Percentiles rank a stretch among this genome's conserved stretches.
phyloP scores from a whole-genome alignment of 768 basidiomycete genomes.

The Boletus speciosus region DNA sequence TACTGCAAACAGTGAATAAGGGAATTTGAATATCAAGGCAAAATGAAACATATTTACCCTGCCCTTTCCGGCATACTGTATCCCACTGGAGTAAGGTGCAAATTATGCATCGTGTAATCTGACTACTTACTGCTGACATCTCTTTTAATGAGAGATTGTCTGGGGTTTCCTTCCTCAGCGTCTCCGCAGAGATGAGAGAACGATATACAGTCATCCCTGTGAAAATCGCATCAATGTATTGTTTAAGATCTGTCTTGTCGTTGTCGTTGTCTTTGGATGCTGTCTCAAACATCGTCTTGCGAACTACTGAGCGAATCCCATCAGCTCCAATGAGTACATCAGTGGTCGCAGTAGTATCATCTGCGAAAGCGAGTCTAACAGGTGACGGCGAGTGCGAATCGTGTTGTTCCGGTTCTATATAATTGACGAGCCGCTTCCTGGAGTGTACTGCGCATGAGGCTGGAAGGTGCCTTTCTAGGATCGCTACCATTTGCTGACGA shows the following conservation, averaged over 20 bases:
- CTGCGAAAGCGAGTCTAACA: conserved; percentile 11
- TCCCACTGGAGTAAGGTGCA: conserved; percentile 1
- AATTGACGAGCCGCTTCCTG: conserved; percentile 20
- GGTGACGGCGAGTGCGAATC: conserved; percentile 27
- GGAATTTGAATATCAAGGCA: background rate
- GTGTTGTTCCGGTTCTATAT: conserved; percentile 3
- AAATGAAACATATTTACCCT: background rate
- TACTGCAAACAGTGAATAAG: conserved; percentile 27
- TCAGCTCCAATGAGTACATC: conserved; percentile 47
- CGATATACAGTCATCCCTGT: conserved; percentile 42
- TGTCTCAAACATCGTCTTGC: conserved; percentile 21
- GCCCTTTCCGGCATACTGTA: conserved; percentile 14
- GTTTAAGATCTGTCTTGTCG: background rate
- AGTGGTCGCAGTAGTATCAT: conserved; percentile 24
- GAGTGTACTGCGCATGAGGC: conserved; percentile 14
- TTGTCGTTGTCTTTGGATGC: background rate
- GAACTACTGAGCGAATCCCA: conserved; percentile 35
- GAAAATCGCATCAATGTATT: conserved; percentile 33
- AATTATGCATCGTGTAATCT: background rate
- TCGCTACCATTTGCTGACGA: conserved; percentile 20
- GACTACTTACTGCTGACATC: conserved; percentile 20
- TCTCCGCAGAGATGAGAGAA: conserved; percentile 33
- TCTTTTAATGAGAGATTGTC: conserved; percentile 19
- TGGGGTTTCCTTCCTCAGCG: conserved; percentile 25
- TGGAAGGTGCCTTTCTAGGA: conserved; percentile 19